Conservation (phyloP, 805 yeast genomes). For the Saitoella complicata region DNA sequence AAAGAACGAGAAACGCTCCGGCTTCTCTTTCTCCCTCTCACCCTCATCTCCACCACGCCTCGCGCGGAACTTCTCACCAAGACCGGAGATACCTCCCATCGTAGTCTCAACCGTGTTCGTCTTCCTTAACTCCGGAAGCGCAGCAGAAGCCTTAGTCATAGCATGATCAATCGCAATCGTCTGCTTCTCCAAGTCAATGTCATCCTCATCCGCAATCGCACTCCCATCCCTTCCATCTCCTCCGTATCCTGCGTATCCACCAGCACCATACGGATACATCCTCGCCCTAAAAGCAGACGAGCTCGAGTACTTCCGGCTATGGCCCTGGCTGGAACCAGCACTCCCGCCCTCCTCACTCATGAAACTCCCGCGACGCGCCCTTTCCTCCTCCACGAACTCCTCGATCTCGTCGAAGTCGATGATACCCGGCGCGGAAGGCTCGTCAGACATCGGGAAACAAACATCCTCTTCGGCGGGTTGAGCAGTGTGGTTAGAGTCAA, state of each 20-base stretch:
- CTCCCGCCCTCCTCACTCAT: neutral
- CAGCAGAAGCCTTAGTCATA: conserved; percentile 8
- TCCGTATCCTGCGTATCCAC: neutral
- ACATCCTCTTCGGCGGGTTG: conserved; percentile 76
- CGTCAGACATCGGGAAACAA: conserved; percentile 79
- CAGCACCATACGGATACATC: neutral
- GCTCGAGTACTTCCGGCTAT: neutral
- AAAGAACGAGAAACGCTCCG: conserved; percentile 74
- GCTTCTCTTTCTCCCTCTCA: conserved; percentile 22
- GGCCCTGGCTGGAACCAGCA: conserved; percentile 1
- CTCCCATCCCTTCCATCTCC: conserved; percentile 5
- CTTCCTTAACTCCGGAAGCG: conserved; percentile 6
- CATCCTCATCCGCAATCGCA: conserved; percentile 2
- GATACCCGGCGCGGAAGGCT: conserved; percentile 38
- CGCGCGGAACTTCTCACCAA: neutral
- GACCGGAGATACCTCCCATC: neutral
- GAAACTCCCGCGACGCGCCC: conserved; percentile 16
- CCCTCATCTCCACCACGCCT: neutral
- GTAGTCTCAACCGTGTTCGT: neutral
- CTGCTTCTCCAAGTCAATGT: conserved; percentile 5
- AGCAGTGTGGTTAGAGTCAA: no score
- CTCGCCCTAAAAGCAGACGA: neutral
- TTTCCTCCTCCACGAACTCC: conserved; percentile 33
- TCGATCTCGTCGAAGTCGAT: conserved; percentile 86
- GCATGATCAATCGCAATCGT: conserved; percentile 2